Conservation (phyloP, 495 filamentous ascomycete genomes). For the Aspergillus bertholletiae region DNA sequence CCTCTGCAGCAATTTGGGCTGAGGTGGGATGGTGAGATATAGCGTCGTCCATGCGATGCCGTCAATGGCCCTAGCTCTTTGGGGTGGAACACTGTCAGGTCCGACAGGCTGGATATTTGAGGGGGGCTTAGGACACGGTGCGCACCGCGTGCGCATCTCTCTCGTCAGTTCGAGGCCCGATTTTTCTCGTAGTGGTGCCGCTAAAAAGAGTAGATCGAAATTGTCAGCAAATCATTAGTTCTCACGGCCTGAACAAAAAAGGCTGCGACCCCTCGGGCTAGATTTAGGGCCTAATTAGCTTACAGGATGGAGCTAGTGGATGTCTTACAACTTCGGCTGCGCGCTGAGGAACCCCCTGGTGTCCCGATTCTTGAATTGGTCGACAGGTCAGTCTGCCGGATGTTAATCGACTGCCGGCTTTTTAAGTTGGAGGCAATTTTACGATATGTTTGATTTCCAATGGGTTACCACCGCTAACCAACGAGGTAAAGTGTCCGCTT, state of each 20-base stretch:
- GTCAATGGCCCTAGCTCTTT: constrained; percentile 11
- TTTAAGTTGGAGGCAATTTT: no score
- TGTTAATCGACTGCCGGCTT: neutral
- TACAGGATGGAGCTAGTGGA: neutral
- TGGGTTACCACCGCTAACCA: neutral
- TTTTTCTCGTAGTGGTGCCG: constrained; percentile 4
- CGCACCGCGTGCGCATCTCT: constrained; percentile 16
- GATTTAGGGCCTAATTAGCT: constrained; percentile 5
- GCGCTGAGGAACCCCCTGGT: constrained; percentile 10
- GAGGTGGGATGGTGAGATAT: neutral
- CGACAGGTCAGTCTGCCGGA: neutral
- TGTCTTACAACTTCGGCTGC: neutral
- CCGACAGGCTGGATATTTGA: neutral
- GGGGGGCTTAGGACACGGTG: constrained; percentile 10
- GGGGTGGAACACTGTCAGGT: neutral
- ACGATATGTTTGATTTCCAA: no score
- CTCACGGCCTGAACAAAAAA: no score
- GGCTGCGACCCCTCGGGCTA: constrained; percentile 1
- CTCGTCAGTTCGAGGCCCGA: neutral
- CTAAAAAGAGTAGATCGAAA: no score
- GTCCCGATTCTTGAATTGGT: constrained; percentile 1
- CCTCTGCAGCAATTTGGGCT: neutral
- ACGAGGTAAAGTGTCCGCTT: neutral
- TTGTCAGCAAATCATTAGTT: neutral
- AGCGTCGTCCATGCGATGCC: neutral